These are phyloP conservation scores for Tylopilus orsonianus DNA, from an alignment of 1,284 basidiomycete species.

Conservation along the genomic window DNA sequence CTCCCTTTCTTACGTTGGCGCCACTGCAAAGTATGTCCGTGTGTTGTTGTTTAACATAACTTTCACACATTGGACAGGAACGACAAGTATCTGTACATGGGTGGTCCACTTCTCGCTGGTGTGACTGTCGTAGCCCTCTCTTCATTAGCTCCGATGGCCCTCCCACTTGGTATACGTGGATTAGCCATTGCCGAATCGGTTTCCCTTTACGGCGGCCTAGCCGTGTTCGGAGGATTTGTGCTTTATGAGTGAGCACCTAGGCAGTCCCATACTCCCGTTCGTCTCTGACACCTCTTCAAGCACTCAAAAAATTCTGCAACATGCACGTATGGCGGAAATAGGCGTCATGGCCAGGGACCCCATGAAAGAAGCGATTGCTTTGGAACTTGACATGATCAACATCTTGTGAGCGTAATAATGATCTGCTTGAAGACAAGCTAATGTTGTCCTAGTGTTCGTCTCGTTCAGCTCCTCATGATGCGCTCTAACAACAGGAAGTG, in stretches of 20 bases:
- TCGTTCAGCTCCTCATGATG: slow-evolving; percentile 81
- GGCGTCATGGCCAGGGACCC: slow-evolving; percentile 74
- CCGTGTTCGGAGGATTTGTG: slow-evolving; percentile 85
- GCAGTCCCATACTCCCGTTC: not conserved
- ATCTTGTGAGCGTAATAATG: slow-evolving; percentile 59
- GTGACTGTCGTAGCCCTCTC: slow-evolving; percentile 85
- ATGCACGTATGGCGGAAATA: slow-evolving; percentile 72
- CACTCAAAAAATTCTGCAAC: slow-evolving; percentile 79
- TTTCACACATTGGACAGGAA: slow-evolving; percentile 45
- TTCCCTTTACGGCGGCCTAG: slow-evolving; percentile 83
- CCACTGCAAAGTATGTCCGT: slow-evolving; percentile 71
- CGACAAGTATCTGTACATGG: slow-evolving; percentile 85
- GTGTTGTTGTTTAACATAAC: not conserved
- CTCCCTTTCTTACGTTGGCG: slow-evolving; percentile 83
- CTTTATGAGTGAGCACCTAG: slow-evolving; percentile 72
- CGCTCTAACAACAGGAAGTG: slow-evolving; percentile 53
- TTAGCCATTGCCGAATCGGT: slow-evolving; percentile 79
- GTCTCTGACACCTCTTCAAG: slow-evolving; percentile 25
- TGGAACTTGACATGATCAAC: slow-evolving; percentile 88
- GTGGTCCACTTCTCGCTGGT: slow-evolving; percentile 81
- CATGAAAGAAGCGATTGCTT: slow-evolving; percentile 73
- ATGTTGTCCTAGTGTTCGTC: slow-evolving; percentile 56
- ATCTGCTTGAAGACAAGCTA: not conserved
- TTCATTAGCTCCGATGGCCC: slow-evolving; percentile 82
- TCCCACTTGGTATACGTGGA: slow-evolving; percentile 78